Evolutionary conservation across 2,329 filamentous ascomycete species (phyloP).

Genomic region (Biscogniauxia mediterranea): DNA sequence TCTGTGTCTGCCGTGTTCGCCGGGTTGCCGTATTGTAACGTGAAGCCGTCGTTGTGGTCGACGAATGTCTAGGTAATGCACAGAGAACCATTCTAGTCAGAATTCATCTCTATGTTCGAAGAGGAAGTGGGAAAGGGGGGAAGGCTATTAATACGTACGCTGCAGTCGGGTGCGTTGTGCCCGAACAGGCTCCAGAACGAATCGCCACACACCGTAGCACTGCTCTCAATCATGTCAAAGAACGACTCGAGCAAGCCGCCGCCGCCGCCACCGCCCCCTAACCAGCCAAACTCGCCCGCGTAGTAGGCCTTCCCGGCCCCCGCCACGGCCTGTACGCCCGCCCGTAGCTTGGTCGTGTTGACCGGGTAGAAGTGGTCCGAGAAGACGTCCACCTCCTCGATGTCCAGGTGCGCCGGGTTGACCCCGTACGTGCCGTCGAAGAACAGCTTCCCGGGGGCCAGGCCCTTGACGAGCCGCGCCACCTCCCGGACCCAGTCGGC

Average conservation of each 20-base stretch:
- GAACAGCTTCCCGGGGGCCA: slow-evolving; percentile 44
- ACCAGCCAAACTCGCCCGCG: slow-evolving; percentile 48
- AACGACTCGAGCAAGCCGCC: slow-evolving; percentile 38
- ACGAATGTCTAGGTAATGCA: slow-evolving; percentile 36
- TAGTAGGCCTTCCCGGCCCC: slow-evolving; percentile 40
- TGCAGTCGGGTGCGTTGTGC: slow-evolving; percentile 43
- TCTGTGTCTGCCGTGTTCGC: slow-evolving; percentile 38
- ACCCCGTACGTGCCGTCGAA: slow-evolving; percentile 50
- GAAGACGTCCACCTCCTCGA: slow-evolving; percentile 45
- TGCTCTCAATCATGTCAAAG: slow-evolving; percentile 40
- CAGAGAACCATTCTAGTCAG: not conserved
- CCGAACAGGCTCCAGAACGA: slow-evolving; percentile 48
- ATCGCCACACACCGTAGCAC: slow-evolving; percentile 39
- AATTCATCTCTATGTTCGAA: not conserved
- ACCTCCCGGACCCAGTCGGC: slow-evolving; percentile 43
- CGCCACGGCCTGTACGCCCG: slow-evolving; percentile 38
- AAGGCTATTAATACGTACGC: slow-evolving; percentile 27
- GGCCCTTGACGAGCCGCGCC: slow-evolving; percentile 39
- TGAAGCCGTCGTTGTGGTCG: slow-evolving; percentile 44
- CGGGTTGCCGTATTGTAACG: slow-evolving; percentile 45
- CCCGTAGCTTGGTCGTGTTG: slow-evolving; percentile 37
- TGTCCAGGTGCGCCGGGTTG: slow-evolving; percentile 41
- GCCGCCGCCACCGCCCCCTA: slow-evolving; percentile 26
- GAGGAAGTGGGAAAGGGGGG: not conserved
- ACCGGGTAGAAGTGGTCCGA: slow-evolving; percentile 48